phyloP scores from a whole-genome alignment of 805 yeast genomes.

The Candida dajiaensis region DNA sequence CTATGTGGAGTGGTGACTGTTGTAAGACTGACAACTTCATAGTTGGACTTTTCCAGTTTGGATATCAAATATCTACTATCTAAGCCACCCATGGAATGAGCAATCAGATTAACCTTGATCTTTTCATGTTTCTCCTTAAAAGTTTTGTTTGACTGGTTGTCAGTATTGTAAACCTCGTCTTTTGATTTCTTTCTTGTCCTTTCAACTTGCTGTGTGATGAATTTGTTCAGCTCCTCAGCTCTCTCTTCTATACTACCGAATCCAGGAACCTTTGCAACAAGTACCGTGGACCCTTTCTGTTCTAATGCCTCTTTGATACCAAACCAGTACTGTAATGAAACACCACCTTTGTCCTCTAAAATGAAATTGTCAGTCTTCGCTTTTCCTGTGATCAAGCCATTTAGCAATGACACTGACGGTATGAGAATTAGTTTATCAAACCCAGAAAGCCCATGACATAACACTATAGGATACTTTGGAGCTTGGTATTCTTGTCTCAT shows the following conservation, averaged over 20 bases:
- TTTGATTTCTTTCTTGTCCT: conserved; percentile 16
- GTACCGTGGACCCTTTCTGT: conserved; percentile 57
- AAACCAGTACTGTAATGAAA: conserved; percentile 68
- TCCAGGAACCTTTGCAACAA: conserved; percentile 77
- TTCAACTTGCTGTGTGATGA: conserved; percentile 32
- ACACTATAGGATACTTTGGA: conserved; percentile 68
- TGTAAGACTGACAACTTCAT: conserved; percentile 66
- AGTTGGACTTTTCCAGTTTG: conserved; percentile 37
- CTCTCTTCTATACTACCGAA: conserved; percentile 70
- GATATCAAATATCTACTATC: conserved; percentile 76
- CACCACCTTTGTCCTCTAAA: conserved; percentile 26
- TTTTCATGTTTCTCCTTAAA: conserved; percentile 23
- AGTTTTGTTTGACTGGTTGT: conserved; percentile 1
- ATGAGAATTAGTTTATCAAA: conserved; percentile 52
- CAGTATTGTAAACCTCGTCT: conserved; percentile 21
- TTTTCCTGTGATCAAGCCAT: conserved; percentile 16
- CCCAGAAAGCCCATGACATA: conserved; percentile 87
- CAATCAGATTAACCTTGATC: conserved; percentile 63
- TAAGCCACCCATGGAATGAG: conserved; percentile 94
- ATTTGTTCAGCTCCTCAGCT: conserved; percentile 50
- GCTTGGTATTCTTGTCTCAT: conserved; percentile 39
- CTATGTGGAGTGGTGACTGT: conserved; percentile 86
- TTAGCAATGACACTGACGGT: conserved; percentile 33
- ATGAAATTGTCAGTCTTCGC: conserved; percentile 7
- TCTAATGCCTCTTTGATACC: conserved; percentile 65